Conservation (phyloP, 192 early-diverging fungal species). For the Powellomyces hirtus region DNA sequence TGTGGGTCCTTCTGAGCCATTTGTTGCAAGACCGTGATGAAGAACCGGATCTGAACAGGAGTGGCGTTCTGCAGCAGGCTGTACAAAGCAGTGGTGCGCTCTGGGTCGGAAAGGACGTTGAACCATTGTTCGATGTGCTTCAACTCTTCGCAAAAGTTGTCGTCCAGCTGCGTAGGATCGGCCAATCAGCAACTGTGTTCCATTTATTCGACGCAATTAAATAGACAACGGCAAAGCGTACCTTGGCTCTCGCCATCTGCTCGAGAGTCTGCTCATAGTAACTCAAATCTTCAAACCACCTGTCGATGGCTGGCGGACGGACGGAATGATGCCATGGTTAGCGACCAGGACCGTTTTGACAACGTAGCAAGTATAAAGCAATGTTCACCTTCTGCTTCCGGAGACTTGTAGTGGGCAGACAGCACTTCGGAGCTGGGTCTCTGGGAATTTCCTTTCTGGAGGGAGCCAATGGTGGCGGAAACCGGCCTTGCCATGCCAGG, state of each 20-base stretch:
- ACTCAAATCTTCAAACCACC: conserved; percentile 87
- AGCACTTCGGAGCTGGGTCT: conserved; percentile 40
- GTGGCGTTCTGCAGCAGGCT: conserved; percentile 86
- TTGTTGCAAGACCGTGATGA: conserved; percentile 90
- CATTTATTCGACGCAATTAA: too few relatives aligned
- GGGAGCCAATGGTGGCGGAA: conserved; percentile 10
- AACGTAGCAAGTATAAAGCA: too few relatives aligned
- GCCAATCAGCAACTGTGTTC: too few relatives aligned
- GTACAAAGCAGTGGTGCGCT: conserved; percentile 91
- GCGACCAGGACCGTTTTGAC: too few relatives aligned
- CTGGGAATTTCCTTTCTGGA: conserved; percentile 22
- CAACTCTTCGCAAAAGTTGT: conserved; percentile 85
- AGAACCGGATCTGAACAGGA: conserved; percentile 90
- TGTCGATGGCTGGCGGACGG: conserved; percentile 82
- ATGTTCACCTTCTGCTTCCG: conserved; percentile 40
- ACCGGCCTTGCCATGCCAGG: conserved; percentile 8
- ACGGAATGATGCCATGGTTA: too few relatives aligned
- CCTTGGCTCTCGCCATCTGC: conserved; percentile 71
- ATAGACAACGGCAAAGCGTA: neutral
- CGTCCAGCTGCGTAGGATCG: conserved; percentile 61
- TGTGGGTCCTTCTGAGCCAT: conserved; percentile 82
- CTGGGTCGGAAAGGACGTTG: conserved; percentile 80
- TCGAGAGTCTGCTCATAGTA: conserved; percentile 91
- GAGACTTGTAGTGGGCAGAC: conserved; percentile 41
- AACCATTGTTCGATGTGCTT: conserved; percentile 95